These are phyloP conservation scores for Nigrospora osmanthi DNA, from an alignment of 2,329 filamentous ascomycete genomes.

Conservation along the genomic window DNA sequence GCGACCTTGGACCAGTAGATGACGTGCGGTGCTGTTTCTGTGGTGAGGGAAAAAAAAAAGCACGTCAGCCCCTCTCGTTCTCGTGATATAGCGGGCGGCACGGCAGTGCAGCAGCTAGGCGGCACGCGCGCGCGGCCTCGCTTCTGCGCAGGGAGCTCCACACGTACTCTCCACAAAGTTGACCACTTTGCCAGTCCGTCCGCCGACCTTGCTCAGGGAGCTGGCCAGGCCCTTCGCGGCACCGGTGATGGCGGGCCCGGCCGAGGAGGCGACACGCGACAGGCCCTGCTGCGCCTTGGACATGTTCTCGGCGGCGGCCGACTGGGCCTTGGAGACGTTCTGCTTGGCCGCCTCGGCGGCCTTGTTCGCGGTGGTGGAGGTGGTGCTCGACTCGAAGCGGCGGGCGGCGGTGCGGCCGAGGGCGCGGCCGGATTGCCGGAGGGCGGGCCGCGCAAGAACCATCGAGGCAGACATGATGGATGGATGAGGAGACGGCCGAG, in stretches of 20 bases:
- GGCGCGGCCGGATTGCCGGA: conserved; percentile 19
- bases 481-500: conserved; percentile 1
- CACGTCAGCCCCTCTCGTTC: background rate
- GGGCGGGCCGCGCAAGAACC: conserved; percentile 19
- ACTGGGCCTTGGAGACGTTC: conserved; percentile 31
- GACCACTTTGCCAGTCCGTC: conserved; percentile 72
- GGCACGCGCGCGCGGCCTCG: too few species aligned
- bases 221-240: conserved; percentile 60
- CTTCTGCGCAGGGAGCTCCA: background rate
- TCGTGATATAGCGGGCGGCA: background rate
- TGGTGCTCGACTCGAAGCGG: conserved; percentile 53
- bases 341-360: conserved; percentile 30
- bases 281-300: conserved; percentile 75
- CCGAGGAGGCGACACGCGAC: conserved; percentile 71
- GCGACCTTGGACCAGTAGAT: conserved; percentile 89
- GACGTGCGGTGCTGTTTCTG: conserved; percentile 78
- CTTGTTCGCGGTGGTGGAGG: conserved; percentile 38
- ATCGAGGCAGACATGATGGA: conserved; percentile 19
- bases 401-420: conserved; percentile 32
- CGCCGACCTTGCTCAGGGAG: conserved; percentile 70
- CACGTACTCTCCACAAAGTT: conserved; percentile 78
- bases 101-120: too few species aligned
- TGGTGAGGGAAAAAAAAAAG: background rate
- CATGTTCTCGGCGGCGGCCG: conserved; percentile 35
- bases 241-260: conserved; percentile 67